A percentile compares a stretch with the other conserved stretches of the same genome.
These are phyloP conservation scores for Erodium texanum DNA, from an alignment of 441 rosid genomes.

Conservation along the genomic window DNA sequence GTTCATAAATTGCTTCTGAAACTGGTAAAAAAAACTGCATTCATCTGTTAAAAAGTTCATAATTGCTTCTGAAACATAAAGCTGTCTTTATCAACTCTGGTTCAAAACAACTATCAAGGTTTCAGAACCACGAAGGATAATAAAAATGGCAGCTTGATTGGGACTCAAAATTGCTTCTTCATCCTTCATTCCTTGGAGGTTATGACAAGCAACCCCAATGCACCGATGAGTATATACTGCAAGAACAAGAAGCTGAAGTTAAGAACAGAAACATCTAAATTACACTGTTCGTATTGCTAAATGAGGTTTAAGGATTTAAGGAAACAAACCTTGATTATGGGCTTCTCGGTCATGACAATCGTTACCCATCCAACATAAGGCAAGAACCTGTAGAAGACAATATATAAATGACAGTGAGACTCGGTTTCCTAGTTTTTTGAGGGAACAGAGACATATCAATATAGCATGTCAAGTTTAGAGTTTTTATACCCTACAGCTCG, in stretches of 20 bases:
- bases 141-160: no score
- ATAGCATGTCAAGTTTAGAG: background rate
- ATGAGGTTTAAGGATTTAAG: background rate
- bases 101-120: no score
- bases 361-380: constrained; percentile 97
- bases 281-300: no score
- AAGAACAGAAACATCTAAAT: no score
- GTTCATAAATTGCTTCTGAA: no score
- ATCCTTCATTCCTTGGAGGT: constrained; percentile 49
- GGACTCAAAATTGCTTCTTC: no score
- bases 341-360: constrained; percentile 82
- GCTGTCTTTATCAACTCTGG: no score
- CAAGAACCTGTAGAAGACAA: constrained; percentile 44
- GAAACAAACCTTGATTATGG: constrained; percentile 68
- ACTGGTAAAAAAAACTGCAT: no score
- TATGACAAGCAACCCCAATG: constrained; percentile 62
- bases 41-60: no score
- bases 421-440: no score
- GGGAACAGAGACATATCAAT: background rate
- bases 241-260: constrained; percentile 7
- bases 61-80: no score
- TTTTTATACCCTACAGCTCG: constrained; percentile 73
- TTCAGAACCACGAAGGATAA: no score
- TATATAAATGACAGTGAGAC: background rate
- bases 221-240: constrained; percentile 78